Evolutionary conservation across 805 yeast species (phyloP), one percentile per base, ranked within the genome.

Genomic region (Myxozyma monticola): DNA sequence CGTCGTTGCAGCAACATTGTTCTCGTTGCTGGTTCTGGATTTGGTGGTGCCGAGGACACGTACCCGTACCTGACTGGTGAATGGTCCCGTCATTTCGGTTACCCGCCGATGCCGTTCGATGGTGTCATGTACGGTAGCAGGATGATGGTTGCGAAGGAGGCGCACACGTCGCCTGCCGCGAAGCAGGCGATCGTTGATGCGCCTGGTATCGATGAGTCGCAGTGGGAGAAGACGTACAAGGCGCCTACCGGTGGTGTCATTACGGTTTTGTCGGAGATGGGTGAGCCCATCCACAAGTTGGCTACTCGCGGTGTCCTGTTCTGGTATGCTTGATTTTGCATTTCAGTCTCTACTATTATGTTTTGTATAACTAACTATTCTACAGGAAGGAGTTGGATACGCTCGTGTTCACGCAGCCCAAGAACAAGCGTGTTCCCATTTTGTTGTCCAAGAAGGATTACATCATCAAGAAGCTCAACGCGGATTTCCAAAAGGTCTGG

Each of bases 31-130:
- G 99, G 99, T 70, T 90, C 98, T 31, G 99, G 99, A 42, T 93
- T 93, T 65, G 99, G 99, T 67, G 85, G 95, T 45, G 90, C 86
- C 60, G 96, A 88, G 54, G 99, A 93, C 68, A 88, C 99, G 53
- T 93, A 89, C 69, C 97, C 98, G 59, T 93, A 93, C 78, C 79
- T 93, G 69, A 88, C 97, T 59, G 99, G 99, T 79, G 76, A 85
- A 58, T 93, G 99, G 99, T 83, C 98, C n/a, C 73, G 76, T 46
- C 66, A 77, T 62, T 90, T 79, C 75, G 81, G 85, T 69, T 89
- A 86, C 72, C 98, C 99, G 63, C 90, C 95, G 63, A 93, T 93
- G 99, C 99, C 99, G 54, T 93, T 88, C 63, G 99, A 93, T 71
- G 99, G 98, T 77, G 82, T 90, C 66, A 74, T 93, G 68, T 85